Conservation (phyloP, 768 basidiomycete genomes). For the Cystoderma amianthinum region DNA sequence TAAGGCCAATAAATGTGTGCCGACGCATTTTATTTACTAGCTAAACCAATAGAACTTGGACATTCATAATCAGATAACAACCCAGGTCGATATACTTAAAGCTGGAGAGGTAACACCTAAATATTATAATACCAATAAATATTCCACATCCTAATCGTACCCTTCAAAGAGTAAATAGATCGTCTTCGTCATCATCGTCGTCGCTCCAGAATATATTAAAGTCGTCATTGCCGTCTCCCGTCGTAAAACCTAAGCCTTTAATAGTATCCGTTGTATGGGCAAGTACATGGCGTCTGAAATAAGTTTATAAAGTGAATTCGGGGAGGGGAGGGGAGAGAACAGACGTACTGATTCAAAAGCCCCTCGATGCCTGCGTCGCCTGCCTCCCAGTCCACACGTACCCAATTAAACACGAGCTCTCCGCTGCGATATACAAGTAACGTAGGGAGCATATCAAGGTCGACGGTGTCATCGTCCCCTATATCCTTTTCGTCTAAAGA, state of each 20-base stretch:
- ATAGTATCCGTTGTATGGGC: slow-evolving; percentile 4
- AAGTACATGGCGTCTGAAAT: slow-evolving; percentile 17
- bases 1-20: too few relatives aligned
- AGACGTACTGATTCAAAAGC: slow-evolving; percentile 53
- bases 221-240: background rate
- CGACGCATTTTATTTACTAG: too few relatives aligned
- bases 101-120: too few relatives aligned
- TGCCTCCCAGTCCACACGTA: slow-evolving; percentile 84
- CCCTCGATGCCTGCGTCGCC: slow-evolving; percentile 63
- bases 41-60: too few relatives aligned
- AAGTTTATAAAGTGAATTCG: slow-evolving; percentile 1
- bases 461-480: slow-evolving; percentile 56
- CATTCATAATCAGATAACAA: too few relatives aligned
- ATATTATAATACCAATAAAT: background rate
- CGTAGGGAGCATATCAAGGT: slow-evolving; percentile 76
- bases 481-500: slow-evolving; percentile 36
- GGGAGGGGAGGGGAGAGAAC: too few relatives aligned
- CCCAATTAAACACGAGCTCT: slow-evolving; percentile 84
- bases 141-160: background rate
- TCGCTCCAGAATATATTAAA: background rate
- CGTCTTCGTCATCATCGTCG: background rate
- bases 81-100: too few relatives aligned
- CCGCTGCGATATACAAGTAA: slow-evolving; percentile 74
- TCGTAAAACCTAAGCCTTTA: background rate
- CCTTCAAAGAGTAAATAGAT: background rate